Evolutionary conservation across 768 basidiomycete species (phyloP).

Genomic region (Rhizopogon vinicolor): DNA sequence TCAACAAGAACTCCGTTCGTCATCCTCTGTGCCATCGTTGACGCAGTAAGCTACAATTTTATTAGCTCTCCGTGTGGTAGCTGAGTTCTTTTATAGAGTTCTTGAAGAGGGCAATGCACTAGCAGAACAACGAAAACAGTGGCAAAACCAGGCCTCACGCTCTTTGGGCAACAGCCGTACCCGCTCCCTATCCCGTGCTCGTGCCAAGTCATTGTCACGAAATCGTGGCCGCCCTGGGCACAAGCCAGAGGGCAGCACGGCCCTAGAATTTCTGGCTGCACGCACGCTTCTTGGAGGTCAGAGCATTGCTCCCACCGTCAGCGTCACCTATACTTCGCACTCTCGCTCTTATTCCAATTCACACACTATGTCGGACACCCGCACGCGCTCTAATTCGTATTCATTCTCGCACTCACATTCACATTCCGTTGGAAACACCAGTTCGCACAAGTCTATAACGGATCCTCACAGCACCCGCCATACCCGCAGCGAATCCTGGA

Average conservation of each 20-base stretch:
- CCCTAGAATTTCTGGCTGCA: slow-evolving; percentile 59
- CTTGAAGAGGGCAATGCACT: slow-evolving; percentile 59
- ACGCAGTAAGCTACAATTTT: slow-evolving; percentile 29
- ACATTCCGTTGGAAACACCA: slow-evolving; percentile 31
- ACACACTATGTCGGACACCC: slow-evolving; percentile 13
- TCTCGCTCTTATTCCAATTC: slow-evolving; percentile 26
- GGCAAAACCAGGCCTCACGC: slow-evolving; percentile 57
- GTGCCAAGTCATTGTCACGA: slow-evolving; percentile 23
- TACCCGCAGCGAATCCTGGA: slow-evolving; percentile 34
- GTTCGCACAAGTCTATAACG: slow-evolving; percentile 28
- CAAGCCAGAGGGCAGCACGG: slow-evolving; percentile 18
- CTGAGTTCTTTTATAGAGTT: slow-evolving; percentile 40
- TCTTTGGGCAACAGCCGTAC: slow-evolving; percentile 69
- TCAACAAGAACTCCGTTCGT: slow-evolving; percentile 51
- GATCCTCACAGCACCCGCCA: slow-evolving; percentile 18
- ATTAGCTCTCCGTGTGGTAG: background rate
- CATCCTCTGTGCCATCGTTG: slow-evolving; percentile 58
- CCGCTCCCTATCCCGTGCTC: slow-evolving; percentile 45
- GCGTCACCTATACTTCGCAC: slow-evolving; percentile 16
- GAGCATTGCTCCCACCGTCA: slow-evolving; percentile 40
- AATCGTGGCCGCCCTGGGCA: slow-evolving; percentile 13
- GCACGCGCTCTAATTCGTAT: slow-evolving; percentile 17
- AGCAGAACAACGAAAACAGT: slow-evolving; percentile 57
- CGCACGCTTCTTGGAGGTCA: slow-evolving; percentile 67
- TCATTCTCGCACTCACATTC: slow-evolving; percentile 30